phyloP scores from a whole-genome alignment of 2,329 filamentous ascomycete species.

The Nemania sp. region DNA sequence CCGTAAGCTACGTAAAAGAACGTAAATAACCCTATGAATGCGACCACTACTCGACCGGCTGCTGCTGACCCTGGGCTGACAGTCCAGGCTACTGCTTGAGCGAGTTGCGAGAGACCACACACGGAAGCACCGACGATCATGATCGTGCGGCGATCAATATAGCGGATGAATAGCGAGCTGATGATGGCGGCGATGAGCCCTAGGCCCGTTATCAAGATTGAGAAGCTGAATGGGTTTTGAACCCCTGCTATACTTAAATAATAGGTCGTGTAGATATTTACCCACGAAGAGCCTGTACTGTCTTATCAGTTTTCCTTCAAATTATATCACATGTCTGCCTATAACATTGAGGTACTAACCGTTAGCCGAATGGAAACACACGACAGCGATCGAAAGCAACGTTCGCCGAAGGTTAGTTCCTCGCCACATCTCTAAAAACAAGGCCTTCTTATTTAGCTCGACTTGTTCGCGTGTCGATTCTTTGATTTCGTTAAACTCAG shows the following conservation, averaged over 20 bases:
- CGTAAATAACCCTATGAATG: slow-evolving; percentile 50
- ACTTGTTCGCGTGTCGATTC: slow-evolving; percentile 49
- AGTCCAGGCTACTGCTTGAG: slow-evolving; percentile 51
- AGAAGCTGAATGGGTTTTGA: slow-evolving; percentile 50
- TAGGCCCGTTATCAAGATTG: slow-evolving; percentile 52
- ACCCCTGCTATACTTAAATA: slow-evolving; percentile 52
- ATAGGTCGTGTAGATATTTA: slow-evolving; percentile 52
- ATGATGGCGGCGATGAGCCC: slow-evolving; percentile 51
- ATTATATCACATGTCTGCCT: neutral
- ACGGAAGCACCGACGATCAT: slow-evolving; percentile 49
- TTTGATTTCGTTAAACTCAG: slow-evolving; percentile 51
- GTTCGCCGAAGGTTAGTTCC: slow-evolving; percentile 49
- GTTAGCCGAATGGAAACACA: slow-evolving; percentile 52
- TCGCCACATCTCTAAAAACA: slow-evolving; percentile 52
- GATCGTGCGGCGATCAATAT: slow-evolving; percentile 50
- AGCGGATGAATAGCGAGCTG: slow-evolving; percentile 49
- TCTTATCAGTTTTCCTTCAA: slow-evolving; percentile 14
- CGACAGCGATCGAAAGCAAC: slow-evolving; percentile 49
- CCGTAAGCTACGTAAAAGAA: slow-evolving; percentile 53
- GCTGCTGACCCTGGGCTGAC: slow-evolving; percentile 44
- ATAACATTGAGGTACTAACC: slow-evolving; percentile 39
- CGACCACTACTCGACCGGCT: slow-evolving; percentile 49
- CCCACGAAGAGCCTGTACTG: slow-evolving; percentile 48
- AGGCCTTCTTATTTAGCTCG: slow-evolving; percentile 44
- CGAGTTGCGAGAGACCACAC: slow-evolving; percentile 51